Conservation (phyloP, 2,329 filamentous ascomycete species). For the Neonectria faginata region DNA sequence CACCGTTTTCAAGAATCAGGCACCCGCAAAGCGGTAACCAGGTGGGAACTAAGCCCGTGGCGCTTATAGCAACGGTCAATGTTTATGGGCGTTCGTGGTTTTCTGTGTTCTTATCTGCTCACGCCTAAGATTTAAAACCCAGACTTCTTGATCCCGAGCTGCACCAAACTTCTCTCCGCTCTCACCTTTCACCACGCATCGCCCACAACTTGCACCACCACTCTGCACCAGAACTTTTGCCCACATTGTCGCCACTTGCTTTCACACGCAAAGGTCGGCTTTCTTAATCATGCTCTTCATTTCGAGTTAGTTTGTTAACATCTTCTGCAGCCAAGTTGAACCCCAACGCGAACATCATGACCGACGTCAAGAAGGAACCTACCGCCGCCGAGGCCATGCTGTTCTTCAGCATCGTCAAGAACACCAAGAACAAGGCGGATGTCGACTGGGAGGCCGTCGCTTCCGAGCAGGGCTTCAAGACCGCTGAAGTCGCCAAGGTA, state of each 20-base stretch:
- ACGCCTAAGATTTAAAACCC: background rate
- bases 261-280: background rate
- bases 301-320: background rate
- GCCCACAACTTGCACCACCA: background rate
- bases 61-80: background rate
- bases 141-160: background rate
- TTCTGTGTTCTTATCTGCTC: background rate
- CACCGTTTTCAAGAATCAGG: background rate
- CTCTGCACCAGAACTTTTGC: too few species aligned
- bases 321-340: background rate
- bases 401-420: conserved; percentile 59
- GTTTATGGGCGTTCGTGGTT: too few species aligned
- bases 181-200: background rate
- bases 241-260: background rate
- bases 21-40: background rate
- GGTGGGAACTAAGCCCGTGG: background rate
- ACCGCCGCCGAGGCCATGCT: conserved; percentile 57
- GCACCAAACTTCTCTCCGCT: conserved; percentile 1
- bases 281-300: background rate
- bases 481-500: conserved; percentile 59
- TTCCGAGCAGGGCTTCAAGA: conserved; percentile 57
- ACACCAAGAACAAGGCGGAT: conserved; percentile 56
- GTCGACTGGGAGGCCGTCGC: conserved; percentile 63
- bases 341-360: conserved; percentile 42
- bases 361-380: conserved; percentile 52